Percentiles rank a stretch among this genome's conserved stretches.
Conservation (phyloP, 2,329 filamentous ascomycete species). For the Ophiosphaerella korrae region DNA sequence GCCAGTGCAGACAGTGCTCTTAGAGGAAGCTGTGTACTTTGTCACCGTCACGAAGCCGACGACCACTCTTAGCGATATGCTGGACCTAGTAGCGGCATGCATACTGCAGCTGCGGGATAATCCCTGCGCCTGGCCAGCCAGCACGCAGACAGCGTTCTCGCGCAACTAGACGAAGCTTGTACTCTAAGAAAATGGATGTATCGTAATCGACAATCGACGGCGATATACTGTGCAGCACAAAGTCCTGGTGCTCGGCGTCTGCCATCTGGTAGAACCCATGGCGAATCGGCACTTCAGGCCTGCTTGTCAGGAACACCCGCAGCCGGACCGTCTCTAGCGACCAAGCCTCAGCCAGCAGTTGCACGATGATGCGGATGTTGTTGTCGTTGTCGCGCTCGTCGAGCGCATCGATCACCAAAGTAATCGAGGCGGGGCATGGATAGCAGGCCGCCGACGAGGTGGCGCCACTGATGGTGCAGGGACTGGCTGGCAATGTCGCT, state of each 20-base stretch:
- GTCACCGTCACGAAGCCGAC: background rate
- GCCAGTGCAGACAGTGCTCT: background rate
- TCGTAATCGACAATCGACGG: slow-evolving; percentile 18
- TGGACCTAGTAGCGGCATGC: background rate
- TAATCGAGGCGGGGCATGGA: too few relatives aligned
- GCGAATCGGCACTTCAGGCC: slow-evolving; percentile 20
- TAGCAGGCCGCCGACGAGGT: too few relatives aligned
- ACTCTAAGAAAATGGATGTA: slow-evolving; percentile 16
- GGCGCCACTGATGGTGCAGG: too few relatives aligned
- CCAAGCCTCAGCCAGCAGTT: slow-evolving; percentile 7
- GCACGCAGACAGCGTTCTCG: background rate
- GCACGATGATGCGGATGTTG: slow-evolving; percentile 15
- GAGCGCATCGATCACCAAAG: slow-evolving; percentile 32
- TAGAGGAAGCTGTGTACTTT: slow-evolving; percentile 9
- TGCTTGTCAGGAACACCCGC: slow-evolving; percentile 1
- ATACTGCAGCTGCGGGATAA: slow-evolving; percentile 13
- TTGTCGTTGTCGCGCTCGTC: slow-evolving; percentile 37
- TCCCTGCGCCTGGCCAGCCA: slow-evolving; percentile 23
- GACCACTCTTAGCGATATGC: background rate
- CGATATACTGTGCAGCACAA: slow-evolving; percentile 20
- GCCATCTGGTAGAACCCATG: slow-evolving; percentile 12
- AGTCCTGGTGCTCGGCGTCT: slow-evolving; percentile 7
- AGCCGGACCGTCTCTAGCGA: too few relatives aligned
- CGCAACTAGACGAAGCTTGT: slow-evolving; percentile 7
- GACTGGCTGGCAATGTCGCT: too few relatives aligned